Evolutionary conservation across 2,329 filamentous ascomycete species (phyloP).

Genomic region (Trichoderma simmonsii): DNA sequence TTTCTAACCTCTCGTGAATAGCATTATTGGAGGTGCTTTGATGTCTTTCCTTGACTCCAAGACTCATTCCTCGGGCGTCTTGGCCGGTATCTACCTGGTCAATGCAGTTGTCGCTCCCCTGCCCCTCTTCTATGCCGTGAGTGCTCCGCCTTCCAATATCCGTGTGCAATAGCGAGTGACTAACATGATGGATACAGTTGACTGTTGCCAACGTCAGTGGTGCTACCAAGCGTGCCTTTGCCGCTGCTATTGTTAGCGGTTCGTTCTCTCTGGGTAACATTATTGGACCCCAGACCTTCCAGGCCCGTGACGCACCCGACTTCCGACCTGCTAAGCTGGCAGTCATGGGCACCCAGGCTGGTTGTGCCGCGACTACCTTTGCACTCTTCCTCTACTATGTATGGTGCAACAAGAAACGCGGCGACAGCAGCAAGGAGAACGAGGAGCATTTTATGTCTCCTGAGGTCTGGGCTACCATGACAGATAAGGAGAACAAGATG

Average conservation of each 20-base stretch:
- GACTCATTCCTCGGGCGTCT: conserved; percentile 43
- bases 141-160: conserved; percentile 16
- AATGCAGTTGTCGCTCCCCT: conserved; percentile 48
- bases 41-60: conserved; percentile 50
- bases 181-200: conserved; percentile 32
- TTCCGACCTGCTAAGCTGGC: conserved; percentile 54
- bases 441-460: conserved; percentile 42
- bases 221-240: conserved; percentile 51
- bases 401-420: conserved; percentile 44
- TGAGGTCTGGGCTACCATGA: conserved; percentile 48
- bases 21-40: conserved; percentile 47
- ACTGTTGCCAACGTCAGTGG: conserved; percentile 51
- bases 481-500: conserved; percentile 55
- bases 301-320: conserved; percentile 47
- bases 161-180: neutral
- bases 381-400: conserved; percentile 49
- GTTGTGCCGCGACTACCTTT: conserved; percentile 40
- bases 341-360: conserved; percentile 50
- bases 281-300: conserved; percentile 56
- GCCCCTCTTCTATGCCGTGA: conserved; percentile 44
- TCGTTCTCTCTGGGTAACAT: conserved; percentile 54
- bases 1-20: conserved; percentile 19
- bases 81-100: conserved; percentile 50
- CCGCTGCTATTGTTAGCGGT: conserved; percentile 46
- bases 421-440: conserved; percentile 29